Base-by-base conservation (phyloP, 345 rosid species). In the Leavenworthia alabamica region DNA sequence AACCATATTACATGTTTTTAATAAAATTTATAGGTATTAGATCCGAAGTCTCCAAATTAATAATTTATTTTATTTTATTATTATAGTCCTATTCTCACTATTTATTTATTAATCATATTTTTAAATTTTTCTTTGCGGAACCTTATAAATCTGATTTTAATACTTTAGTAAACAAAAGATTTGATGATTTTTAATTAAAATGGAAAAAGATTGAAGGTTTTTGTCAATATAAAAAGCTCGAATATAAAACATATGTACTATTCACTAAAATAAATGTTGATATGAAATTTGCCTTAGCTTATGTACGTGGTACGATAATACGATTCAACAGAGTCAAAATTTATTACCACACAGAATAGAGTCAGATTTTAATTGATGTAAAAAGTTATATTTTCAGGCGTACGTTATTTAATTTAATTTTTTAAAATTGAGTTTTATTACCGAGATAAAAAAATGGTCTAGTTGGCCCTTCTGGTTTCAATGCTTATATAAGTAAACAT, bases 401-500 rank as follows among this genome's bases (percentile, higher is more conserved):
- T 43, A 15, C 7, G 32, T 60, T 17, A 4, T n/a, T n/a, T n/a
- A n/a, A n/a, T n/a, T n/a, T n/a, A n/a, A n/a, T n/a, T n/a, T n/a
- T n/a, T n/a, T n/a, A 22, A n/a, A n/a, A 45, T 20, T 7, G 27
- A n/a, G 9, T 31, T 26, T 56, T 23, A 14, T n/a, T 23, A 15
- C 32, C 12, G 22, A 59, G 40, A 44, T 6, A 53, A 35, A 60
- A 5, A 45, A 31, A 53, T 15, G 50, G 56, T 56, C 29, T 62
- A 62, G 59, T 39, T 70, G 59, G 59, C 52, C 43, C 50, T 40
- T 36, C 7, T 55, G 28, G 58, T 62, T 62, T 39, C 5, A 56
- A 15, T 55, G 69, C 69, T 70, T 70, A 55, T 70, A 70, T 70
- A 70, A 63, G 51, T 29, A 62, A 69, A 29, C 42, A 54, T 15